Evolutionary conservation across 768 basidiomycete species (phyloP).

Genomic region (Auriculariales sp.): DNA sequence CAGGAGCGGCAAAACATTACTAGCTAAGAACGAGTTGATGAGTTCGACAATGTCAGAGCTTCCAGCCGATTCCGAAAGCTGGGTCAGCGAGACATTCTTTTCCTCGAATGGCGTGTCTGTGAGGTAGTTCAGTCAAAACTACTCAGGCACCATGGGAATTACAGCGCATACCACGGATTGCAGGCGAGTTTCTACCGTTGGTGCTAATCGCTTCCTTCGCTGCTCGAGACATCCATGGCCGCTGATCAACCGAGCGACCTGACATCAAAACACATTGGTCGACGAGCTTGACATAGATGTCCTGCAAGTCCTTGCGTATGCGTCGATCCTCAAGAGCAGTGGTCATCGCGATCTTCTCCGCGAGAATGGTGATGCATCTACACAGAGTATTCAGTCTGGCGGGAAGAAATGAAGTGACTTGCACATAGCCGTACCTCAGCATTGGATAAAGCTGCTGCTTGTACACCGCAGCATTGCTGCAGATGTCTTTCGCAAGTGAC

Average conservation of each 20-base stretch:
- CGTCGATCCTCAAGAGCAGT: slow-evolving; percentile 83
- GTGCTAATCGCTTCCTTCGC: slow-evolving; percentile 44
- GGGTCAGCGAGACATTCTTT: slow-evolving; percentile 22
- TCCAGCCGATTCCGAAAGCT: background rate
- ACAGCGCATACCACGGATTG: slow-evolving; percentile 33
- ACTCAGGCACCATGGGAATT: background rate
- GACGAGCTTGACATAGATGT: slow-evolving; percentile 71
- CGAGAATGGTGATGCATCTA: slow-evolving; percentile 65
- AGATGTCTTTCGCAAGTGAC: slow-evolving; percentile 64
- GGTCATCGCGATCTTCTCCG: slow-evolving; percentile 77
- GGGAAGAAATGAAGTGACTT: background rate
- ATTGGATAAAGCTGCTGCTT: slow-evolving; percentile 57
- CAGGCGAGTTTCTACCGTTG: slow-evolving; percentile 63
- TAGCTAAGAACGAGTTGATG: slow-evolving; percentile 61
- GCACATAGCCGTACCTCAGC: slow-evolving; percentile 38
- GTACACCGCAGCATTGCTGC: slow-evolving; percentile 49
- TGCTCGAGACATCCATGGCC: slow-evolving; percentile 63
- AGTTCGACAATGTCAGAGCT: slow-evolving; percentile 16
- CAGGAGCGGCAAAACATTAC: slow-evolving; percentile 53
- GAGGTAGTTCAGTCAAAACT: background rate
- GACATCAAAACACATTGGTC: slow-evolving; percentile 66
- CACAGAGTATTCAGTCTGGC: slow-evolving; percentile 7
- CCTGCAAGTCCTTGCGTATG: slow-evolving; percentile 83
- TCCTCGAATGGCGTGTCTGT: slow-evolving; percentile 41
- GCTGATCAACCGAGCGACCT: slow-evolving; percentile 57